Conservation (phyloP, 202 grass and related monocot species). For the Saccharum hybrid region DNA sequence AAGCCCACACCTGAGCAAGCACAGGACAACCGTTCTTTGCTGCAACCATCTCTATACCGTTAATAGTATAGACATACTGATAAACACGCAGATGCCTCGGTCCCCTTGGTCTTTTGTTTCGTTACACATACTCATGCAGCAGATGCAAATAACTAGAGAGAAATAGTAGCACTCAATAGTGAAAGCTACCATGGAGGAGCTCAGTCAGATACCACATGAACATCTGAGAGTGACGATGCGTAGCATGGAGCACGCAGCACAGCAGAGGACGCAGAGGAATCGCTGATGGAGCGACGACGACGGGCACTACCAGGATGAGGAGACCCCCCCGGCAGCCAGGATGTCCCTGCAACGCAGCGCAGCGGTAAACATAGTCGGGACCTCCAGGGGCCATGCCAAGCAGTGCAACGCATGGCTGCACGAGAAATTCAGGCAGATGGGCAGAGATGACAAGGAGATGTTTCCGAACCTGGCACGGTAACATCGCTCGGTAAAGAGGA, state of each 20-base stretch:
- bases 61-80: neutral
- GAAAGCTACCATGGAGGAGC: neutral
- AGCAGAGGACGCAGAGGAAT: neutral
- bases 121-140: neutral
- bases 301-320: too few relatives aligned
- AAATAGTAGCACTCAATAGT: slow-evolving; percentile 19
- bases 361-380: slow-evolving; percentile 36
- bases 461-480: slow-evolving; percentile 34
- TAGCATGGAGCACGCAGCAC: slow-evolving; percentile 23
- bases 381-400: slow-evolving; percentile 27
- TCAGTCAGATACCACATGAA: neutral
- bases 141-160: neutral
- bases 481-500: slow-evolving; percentile 30
- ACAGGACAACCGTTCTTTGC: neutral
- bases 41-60: neutral
- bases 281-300: too few relatives aligned
- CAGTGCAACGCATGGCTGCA: slow-evolving; percentile 27
- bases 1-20: slow-evolving; percentile 18
- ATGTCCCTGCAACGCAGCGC: neutral
- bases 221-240: slow-evolving; percentile 4
- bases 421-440: slow-evolving; percentile 21
- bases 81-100: neutral
- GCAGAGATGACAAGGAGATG: slow-evolving; percentile 19
- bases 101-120: neutral
- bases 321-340: too few relatives aligned